Base-by-base conservation (phyloP, 345 rosid genomes). In the Physaria fendleri region DNA sequence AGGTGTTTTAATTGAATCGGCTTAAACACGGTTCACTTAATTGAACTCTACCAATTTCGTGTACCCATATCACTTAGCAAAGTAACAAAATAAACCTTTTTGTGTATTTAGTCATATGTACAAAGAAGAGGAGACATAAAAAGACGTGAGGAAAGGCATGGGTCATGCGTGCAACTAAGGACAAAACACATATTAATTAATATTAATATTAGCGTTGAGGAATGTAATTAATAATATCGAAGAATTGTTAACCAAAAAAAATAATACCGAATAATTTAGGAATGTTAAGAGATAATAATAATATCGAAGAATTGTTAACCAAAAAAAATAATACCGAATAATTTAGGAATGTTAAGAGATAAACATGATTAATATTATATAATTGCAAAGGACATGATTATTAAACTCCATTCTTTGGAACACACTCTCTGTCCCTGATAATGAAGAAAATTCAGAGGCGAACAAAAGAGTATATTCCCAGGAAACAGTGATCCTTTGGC, bases 401-500 rank as follows among this genome's bases (percentile, higher is more conserved):
- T 12, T 12, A 30, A 29, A 8, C 21, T 46, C 45, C 8, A 5
- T 44, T 61, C 8, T 23, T 54, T 54, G 2, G 39, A 32, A 40
- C 62, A 33, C 51, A 62, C 69, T 30, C 74, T 46, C 30, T 35
- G 33, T 56, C 72, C 22, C 43, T 39, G 59, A 56, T 47, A 62
- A 69, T 32, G 59, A 16, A 47, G 38, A 39, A 62, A 61, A 34
- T 27, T 45, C 34, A 5, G 27, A 3, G 2, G 39, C n/a, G 68
- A 61, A 60, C 67, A 61, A 61, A 54, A 54, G 68, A 62, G 74
- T 62, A 70, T 70, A 70, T 70, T 62, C 74, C 74, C 74, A 40
- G 25, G 64, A 60, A n/a, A n/a, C n/a, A n/a, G 34, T 62, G 74
- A 70, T 70, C 39, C 74, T 56, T 55, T 55, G 50, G 24, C 52